Evolutionary conservation across 108 stramenopile genomes (phyloP).

Genomic region (Skeletonema menzelii): DNA sequence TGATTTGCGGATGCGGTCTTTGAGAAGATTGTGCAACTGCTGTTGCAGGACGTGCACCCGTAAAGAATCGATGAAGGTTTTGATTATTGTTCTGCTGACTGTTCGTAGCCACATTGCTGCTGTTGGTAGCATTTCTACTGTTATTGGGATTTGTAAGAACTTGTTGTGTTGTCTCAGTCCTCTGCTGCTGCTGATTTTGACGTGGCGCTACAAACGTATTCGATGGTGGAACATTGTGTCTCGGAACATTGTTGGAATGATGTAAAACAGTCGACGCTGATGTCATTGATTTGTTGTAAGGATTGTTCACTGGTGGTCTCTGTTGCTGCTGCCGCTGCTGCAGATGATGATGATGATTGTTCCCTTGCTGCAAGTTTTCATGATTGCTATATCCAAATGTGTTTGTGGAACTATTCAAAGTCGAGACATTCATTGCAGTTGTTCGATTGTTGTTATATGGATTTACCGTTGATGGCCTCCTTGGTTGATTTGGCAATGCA

Average conservation of each 20-base stretch:
- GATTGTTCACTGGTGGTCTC: not conserved
- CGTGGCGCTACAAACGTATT: not conserved
- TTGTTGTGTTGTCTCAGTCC: not conserved
- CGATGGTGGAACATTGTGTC: too few species aligned
- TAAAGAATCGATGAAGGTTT: constrained; percentile 5
- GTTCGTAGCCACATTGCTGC: not conserved
- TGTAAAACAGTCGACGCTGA: not conserved
- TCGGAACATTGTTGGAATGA: not conserved
- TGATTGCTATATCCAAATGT: not conserved
- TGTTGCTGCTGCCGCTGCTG: constrained; percentile 10
- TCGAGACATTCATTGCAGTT: not conserved
- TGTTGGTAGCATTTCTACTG: not conserved
- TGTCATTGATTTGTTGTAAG: not conserved
- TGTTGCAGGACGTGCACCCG: not conserved
- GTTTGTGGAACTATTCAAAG: not conserved
- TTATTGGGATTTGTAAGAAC: too few species aligned
- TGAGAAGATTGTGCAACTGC: not conserved
- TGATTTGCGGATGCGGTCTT: not conserved
- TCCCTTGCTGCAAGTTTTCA: not conserved
- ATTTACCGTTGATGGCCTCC: not conserved
- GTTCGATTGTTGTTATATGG: not conserved
- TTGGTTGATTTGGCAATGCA: not conserved
- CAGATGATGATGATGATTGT: not conserved
- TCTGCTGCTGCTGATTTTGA: not conserved
- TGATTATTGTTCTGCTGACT: not conserved